phyloP scores from a whole-genome alignment of 345 rosid species.

The Pelargonium nanum region DNA sequence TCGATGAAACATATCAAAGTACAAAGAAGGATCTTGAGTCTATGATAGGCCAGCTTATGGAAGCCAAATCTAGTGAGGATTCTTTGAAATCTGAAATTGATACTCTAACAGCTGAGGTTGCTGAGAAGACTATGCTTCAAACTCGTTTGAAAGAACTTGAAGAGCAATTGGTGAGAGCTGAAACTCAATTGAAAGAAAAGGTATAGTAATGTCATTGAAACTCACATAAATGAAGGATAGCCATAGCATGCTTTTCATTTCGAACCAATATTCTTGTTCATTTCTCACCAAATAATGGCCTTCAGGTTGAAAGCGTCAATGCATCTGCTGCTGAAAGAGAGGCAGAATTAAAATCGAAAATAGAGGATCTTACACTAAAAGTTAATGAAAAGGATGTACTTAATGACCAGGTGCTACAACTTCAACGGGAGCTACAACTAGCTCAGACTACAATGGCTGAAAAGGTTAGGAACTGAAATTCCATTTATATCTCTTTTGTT shows the following conservation, averaged over 20 bases:
- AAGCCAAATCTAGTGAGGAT: slow-evolving; percentile 35
- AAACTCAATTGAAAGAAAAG: slow-evolving; percentile 42
- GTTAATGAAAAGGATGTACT: slow-evolving; percentile 34
- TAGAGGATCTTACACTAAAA: slow-evolving; percentile 32
- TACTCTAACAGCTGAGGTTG: slow-evolving; percentile 35
- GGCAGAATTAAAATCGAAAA: slow-evolving; percentile 32
- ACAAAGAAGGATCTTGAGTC: slow-evolving; percentile 67
- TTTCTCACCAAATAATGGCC: slow-evolving; percentile 3
- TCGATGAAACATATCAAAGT: slow-evolving; percentile 48
- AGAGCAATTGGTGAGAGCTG: slow-evolving; percentile 30
- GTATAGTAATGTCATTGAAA: slow-evolving; percentile 15
- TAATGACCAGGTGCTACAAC: slow-evolving; percentile 32
- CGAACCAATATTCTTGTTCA: neutral
- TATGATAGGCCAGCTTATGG: slow-evolving; percentile 40
- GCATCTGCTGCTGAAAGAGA: slow-evolving; percentile 24
- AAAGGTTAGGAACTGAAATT: slow-evolving; percentile 28
- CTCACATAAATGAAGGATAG: neutral
- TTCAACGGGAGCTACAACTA: slow-evolving; percentile 41
- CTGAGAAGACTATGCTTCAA: slow-evolving; percentile 42
- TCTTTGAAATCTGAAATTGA: slow-evolving; percentile 34
- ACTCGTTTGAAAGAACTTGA: slow-evolving; percentile 52
- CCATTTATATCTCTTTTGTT: neutral
- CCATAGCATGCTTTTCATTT: neutral
- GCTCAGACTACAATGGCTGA: slow-evolving; percentile 28
- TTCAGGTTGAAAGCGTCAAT: slow-evolving; percentile 35